Base-by-base conservation (phyloP, 1,139 yeast genomes). In the Trichomonascaceae sp. region DNA sequence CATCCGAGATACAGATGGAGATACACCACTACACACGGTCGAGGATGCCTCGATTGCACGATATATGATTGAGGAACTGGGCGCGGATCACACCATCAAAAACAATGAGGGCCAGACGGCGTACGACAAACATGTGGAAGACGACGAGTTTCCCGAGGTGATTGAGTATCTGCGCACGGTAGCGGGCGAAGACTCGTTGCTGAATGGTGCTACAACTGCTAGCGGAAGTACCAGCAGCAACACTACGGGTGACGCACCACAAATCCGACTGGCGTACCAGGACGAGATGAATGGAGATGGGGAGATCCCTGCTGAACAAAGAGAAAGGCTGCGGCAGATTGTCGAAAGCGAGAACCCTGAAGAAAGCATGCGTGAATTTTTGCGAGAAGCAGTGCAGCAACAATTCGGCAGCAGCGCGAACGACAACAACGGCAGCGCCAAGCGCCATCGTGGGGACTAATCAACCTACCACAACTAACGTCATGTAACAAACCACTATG, bases 21-120 rank as follows among this genome's bases (percentile, higher is more conserved):
- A 89, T 48, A 80, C 97, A 0, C 97, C 98, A 0, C 64, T 89
- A 42, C 97, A 89, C 54, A 93, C 85, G 43, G 84, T 75, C 17
- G 98, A 92, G 52, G 79, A 75, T 38, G 58, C 70, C 1, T 60
- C 54, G 2, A 67, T 74, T 1, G 96, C 94, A 2, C 69, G 67
- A 44, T 50, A 65, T 25, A 59, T 89, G 37, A 65, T 89, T 1
- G 80, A 74, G 46, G 71, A 74, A 36, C 65, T 74, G 27, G 65
- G 69, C 2, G 95, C 89, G 1, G 78, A 82, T 55, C 66, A 63
- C 53, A 69, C 58, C 32, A 47, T 71, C 31, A 71, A 65, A 52
- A 89, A 89, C 52, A 55, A 59, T 28, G 93, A 81, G 27, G 93
- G 82, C 2, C 69, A 71, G 49, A 84, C 85, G 2, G 71, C 67